phyloP scores from a whole-genome alignment of 2,329 filamentous ascomycete species.

The Triangularia verruculosa region DNA sequence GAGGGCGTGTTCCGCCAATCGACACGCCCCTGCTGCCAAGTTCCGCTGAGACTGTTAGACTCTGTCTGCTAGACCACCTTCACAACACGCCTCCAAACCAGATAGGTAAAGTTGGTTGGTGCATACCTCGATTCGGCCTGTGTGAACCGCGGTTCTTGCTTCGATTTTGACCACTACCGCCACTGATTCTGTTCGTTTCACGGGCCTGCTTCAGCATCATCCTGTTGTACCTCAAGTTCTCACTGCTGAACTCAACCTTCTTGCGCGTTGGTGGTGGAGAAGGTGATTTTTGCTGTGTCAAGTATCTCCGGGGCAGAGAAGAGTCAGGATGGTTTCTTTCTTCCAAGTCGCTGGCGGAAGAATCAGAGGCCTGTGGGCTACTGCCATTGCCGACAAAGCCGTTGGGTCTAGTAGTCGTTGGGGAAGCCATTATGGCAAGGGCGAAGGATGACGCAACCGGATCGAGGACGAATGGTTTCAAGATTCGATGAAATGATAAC shows the following conservation, averaged over 20 bases:
- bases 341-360: neutral
- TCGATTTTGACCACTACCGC: neutral
- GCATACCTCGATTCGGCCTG: neutral
- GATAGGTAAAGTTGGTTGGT: neutral
- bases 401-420: neutral
- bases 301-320: neutral
- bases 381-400: neutral
- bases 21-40: no score
- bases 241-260: constrained; percentile 11
- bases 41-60: neutral
- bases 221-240: constrained; percentile 7
- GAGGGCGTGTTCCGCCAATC: neutral
- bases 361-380: neutral
- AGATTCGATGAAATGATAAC: neutral
- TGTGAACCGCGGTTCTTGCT: neutral
- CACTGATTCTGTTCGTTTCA: neutral
- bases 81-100: neutral
- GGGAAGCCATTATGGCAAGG: neutral
- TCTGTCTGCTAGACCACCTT: neutral
- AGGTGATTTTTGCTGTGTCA: neutral
- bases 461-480: neutral
- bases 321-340: neutral
- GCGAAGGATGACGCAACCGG: neutral
- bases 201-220: constrained; percentile 1
- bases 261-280: constrained; percentile 6